These are phyloP conservation scores for Curvularia verruculosa DNA, from an alignment of 2,329 filamentous ascomycete species.

Conservation along the genomic window DNA sequence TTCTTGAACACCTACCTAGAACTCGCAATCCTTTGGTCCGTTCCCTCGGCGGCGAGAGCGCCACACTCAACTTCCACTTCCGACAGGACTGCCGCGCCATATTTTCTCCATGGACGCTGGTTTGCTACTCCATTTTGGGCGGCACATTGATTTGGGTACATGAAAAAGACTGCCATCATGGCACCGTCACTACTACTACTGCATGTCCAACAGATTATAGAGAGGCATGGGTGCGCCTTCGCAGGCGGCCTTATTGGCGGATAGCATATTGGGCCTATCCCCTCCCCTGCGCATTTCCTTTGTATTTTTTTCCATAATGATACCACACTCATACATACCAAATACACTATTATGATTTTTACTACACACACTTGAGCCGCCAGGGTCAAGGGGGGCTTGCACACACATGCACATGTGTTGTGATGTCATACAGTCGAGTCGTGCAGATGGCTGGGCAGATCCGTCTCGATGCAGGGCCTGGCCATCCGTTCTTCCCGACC, in stretches of 20 bases:
- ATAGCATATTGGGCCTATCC: neutral
- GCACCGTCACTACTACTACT: constrained; percentile 11
- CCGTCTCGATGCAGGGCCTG: constrained; percentile 11
- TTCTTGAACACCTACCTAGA: constrained; percentile 19
- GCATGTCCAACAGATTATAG: constrained; percentile 11
- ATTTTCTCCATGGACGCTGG: neutral
- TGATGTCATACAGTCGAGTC: constrained; percentile 30
- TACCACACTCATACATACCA: constrained; percentile 35
- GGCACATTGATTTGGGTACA: constrained; percentile 11
- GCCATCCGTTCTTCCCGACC: neutral
- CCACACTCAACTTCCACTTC: constrained; percentile 19
- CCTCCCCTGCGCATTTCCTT: constrained; percentile 12
- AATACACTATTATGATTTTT: constrained; percentile 20
- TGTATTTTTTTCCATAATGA: constrained; percentile 28
- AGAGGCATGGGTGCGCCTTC: constrained; percentile 28
- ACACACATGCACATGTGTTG: constrained; percentile 9
- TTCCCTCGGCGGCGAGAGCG: neutral
- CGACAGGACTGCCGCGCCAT: constrained; percentile 27
- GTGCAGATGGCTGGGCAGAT: constrained; percentile 16
- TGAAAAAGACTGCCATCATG: constrained; percentile 11
- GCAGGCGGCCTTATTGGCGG: constrained; percentile 29
- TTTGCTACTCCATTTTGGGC: constrained; percentile 8
- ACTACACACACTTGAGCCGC: neutral
- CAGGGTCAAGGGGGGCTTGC: neutral
- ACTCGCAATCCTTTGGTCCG: neutral